A percentile compares a stretch with the other conserved stretches of the same genome.
Conservation (phyloP, 2,329 filamentous ascomycete species). For the Colletotrichum australisinense region DNA sequence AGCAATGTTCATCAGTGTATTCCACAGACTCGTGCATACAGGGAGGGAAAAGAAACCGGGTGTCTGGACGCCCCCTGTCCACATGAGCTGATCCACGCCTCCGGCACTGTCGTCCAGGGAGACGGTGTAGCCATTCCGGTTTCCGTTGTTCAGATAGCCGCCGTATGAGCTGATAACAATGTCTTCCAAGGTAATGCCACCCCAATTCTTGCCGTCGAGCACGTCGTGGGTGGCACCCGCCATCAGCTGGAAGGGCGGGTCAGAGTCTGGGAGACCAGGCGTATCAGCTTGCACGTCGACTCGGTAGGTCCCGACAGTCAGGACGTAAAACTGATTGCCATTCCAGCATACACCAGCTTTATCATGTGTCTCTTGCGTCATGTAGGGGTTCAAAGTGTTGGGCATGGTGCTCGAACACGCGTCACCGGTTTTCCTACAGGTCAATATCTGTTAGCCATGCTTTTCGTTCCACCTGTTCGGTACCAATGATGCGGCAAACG, state of each 20-base stretch:
- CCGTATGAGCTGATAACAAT: slow-evolving; percentile 21
- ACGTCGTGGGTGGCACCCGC: slow-evolving; percentile 4
- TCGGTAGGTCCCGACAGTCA: not conserved
- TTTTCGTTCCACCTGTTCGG: fast-evolving
- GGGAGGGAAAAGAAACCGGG: slow-evolving; percentile 18
- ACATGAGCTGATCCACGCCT: slow-evolving; percentile 7
- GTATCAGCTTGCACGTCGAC: slow-evolving; percentile 1
- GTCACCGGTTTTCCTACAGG: slow-evolving; percentile 7
- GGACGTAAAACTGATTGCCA: slow-evolving; percentile 18
- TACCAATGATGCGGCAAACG: not conserved
- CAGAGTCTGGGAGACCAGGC: not conserved
- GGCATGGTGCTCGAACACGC: slow-evolving; percentile 7
- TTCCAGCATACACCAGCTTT: slow-evolving; percentile 16
- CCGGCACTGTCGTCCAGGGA: slow-evolving; percentile 5
- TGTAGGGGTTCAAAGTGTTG: slow-evolving; percentile 9
- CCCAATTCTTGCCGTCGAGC: slow-evolving; percentile 19
- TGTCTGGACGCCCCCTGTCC: not conserved
- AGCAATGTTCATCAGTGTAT: slow-evolving; percentile 4
- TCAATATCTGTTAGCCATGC: not conserved
- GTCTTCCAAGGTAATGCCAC: slow-evolving; percentile 18
- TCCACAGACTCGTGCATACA: slow-evolving; percentile 25
- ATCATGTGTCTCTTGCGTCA: slow-evolving; percentile 14
- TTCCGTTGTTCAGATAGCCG: not conserved
- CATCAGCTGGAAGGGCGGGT: not conserved
- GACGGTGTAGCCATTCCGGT: slow-evolving; percentile 19